Base-by-base conservation (phyloP, 768 basidiomycete genomes). In the Russula sp. region DNA sequence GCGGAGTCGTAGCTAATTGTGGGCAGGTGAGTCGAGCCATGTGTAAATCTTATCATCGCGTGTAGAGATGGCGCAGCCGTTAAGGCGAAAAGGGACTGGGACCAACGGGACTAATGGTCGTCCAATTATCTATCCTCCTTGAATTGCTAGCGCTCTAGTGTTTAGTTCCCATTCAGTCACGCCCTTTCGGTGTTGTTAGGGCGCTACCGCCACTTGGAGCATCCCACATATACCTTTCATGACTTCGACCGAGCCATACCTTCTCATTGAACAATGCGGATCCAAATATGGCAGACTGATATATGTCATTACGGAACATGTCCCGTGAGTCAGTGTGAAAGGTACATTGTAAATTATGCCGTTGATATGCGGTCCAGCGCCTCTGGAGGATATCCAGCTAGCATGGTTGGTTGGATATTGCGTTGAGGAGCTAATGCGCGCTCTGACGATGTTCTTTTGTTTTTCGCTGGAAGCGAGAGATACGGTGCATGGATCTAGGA, bases 401-500 rank as follows among this genome's bases (percentile, higher is more conserved):
- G 73, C 64, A 74, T 70, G 68, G 75, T 76, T 62, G 42, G 76
- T 32, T 32, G 39, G 39, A 20, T 31, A 37, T 22, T 52, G 48
- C 55, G 6, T 27, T 44, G 48, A 49, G 32, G 32, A 44, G 20
- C 22, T 34, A 35, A 37, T 39, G 45, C 51, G 62, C 69, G 59
- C 70, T 59, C 42, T 63, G 51, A 50, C 51, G 14, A 47, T 31
- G 55, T 22, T 57, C 13, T 66, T 35, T 54, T 52, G 13, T 27
- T 42, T 61, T 37, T 55, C 37, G 16, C 40, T 8, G 27, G 37
- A 66, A 77, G 76, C 73, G 76, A 67, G 77, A 78, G 68, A 78
- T 77, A 51, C 71, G 77, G 57, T 77, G 77, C 58, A 77, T 78
- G 78, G 77, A 77, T 68, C 67, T 77, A 44, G 77, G 75, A 14